phyloP scores from a whole-genome alignment of 768 basidiomycete genomes.

The Suillus americanus region DNA sequence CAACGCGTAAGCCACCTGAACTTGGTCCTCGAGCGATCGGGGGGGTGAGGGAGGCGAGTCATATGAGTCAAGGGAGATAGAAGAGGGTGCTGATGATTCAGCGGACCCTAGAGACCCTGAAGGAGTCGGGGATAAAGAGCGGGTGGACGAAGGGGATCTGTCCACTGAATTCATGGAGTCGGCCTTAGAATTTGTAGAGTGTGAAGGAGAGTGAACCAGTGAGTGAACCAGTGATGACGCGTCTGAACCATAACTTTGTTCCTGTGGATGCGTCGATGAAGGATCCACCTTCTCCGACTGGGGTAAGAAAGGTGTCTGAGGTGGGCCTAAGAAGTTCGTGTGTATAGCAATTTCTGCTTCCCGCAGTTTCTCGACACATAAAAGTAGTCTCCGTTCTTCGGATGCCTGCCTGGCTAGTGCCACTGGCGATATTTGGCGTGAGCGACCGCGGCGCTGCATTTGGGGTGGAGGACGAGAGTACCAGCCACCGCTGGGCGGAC shows the following conservation, averaged over 20 bases:
- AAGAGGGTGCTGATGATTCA: conserved; percentile 22
- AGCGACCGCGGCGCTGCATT: conserved; percentile 39
- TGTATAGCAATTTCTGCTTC: conserved; percentile 1
- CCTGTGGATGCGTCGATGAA: not conserved
- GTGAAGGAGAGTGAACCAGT: not conserved
- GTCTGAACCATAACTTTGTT: not conserved
- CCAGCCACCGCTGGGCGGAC: conserved; percentile 19
- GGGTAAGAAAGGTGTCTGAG: conserved; percentile 2
- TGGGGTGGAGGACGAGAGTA: conserved; percentile 25
- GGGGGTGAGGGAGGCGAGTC: conserved; percentile 45
- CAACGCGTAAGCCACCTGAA: conserved; percentile 65
- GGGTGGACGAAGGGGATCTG: conserved; percentile 9
- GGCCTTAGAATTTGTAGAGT: conserved; percentile 1
- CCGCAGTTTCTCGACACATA: conserved; percentile 16
- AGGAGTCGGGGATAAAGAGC: conserved; percentile 24
- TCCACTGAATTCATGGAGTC: not conserved
- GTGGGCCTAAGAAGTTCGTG: conserved; percentile 6
- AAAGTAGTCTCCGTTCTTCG: conserved; percentile 34
- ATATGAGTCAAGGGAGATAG: conserved; percentile 37
- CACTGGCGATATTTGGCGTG: conserved; percentile 40
- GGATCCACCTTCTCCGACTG: conserved; percentile 8
- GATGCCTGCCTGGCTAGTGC: conserved; percentile 45
- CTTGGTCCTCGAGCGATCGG: conserved; percentile 56
- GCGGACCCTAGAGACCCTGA: conserved; percentile 14
- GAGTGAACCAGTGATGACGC: not conserved